Base-by-base conservation (phyloP, 305 asterid genomes). In the Fraxinus sp. region DNA sequence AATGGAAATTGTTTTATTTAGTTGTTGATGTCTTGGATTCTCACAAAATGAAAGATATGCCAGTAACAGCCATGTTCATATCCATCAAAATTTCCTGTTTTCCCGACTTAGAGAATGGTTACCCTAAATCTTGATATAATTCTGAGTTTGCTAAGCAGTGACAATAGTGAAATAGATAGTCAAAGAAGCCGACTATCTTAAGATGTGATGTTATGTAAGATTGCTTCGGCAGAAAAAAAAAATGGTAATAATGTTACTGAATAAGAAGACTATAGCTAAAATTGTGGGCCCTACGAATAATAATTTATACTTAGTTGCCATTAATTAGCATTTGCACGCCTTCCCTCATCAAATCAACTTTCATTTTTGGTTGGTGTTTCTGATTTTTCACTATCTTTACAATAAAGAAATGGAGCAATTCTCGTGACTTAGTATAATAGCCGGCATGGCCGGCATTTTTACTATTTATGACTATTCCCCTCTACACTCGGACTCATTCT, bases 351-450 rank as follows among this genome's bases (percentile, higher is more conserved):
- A 49, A 49, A 14, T 49, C 62, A 49, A 14, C 18, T 14, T 14
- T 49, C 20, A 49, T 4, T 16, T 49, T 49, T 49, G 62, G 62
- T 18, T 59, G 30, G 24, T 59, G 70, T 22, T 22, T 59, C 30
- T 18, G 71, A 70, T 70, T 70, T 70, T 70, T 70, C 20, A 14
- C 22, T 62, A 20, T 78, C 37, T 71, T 37, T 18, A 26, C 11
- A 55, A 62, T 7, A 73, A 80, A 18, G 0, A 18, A 26, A 26
- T 14, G 22, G 75, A 62, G 41, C 20, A 80, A 7, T 74, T 80
- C 91, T 80, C 86, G 89, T 88, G 91, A 88, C 30, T 13, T 74
- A 26, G 86, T 84, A 86, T 84, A 84, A 75, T 82, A 41, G 82
- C 88, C 85, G 88, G 85, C 90, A 77, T 33, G 83, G 90, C 89